Evolutionary conservation across 2,329 filamentous ascomycete species (phyloP), one percentile per base, ranked within the genome.

Genomic region (Calonectria montana): DNA sequence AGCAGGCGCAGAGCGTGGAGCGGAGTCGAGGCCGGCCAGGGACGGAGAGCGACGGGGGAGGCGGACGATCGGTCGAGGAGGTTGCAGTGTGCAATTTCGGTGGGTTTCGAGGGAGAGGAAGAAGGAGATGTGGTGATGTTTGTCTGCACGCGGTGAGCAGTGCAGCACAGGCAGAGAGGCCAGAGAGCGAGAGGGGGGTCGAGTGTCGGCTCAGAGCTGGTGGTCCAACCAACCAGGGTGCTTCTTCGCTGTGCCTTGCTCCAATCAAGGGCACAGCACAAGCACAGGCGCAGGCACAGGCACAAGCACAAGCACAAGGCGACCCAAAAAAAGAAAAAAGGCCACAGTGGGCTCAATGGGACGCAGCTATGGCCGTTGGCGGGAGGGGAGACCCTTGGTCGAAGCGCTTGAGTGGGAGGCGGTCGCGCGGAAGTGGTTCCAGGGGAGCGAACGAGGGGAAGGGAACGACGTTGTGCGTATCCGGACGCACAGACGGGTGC

Each of bases 61-160:
- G 53, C 53, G 59, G 64, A 37, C 69, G 65, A 63, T 69, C 70
- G 59, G 65, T 65, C 59, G 69, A 69, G 41, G 69, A 71, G 66
- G 65, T 69, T 65, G 61, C 66, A 69, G 50, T n/a, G 59, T 53
- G 69, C 65, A 71, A 71, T 71, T 65, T 69, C 70, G 62, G 48
- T 31, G 35, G n/a, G 65, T 59, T 65, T 66, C 53, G 66, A 65
- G 45, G 64, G 31, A n/a, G 21, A 18, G 16, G 39, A 55, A 18
- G 27, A 35, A 48, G 43, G 21, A 37, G 57, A 72, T 65, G 25
- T 72, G 70, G 69, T 61, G 69, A 71, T 69, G 70, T 72, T 41
- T 55, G 70, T 62, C 70, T 39, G 62, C 45, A 57, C 64, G 35
- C 31, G 23, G 53, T 21, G 53, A 59, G 59, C 67, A 59, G 65